Evolutionary conservation across 192 early-diverging fungal species (phyloP).

Genomic region (Diversispora epigaea): DNA sequence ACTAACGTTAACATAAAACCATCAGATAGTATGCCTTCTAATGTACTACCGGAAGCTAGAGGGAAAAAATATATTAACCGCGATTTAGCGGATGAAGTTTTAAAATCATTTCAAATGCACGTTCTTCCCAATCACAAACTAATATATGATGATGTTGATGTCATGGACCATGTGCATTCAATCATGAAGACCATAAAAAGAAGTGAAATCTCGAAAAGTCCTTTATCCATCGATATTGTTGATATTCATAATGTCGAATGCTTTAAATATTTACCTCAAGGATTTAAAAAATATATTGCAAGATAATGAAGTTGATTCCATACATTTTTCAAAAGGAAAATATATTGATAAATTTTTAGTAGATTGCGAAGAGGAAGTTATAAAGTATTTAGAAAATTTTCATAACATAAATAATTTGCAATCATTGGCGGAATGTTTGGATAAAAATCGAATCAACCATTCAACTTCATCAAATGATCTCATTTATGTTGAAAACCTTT

Average conservation of each 20-base stretch:
- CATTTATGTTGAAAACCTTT: slow-evolving; percentile 16
- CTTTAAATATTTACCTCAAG: slow-evolving; percentile 16
- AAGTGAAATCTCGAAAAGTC: slow-evolving; percentile 5
- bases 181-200: neutral
- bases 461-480: slow-evolving; percentile 14
- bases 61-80: slow-evolving; percentile 18
- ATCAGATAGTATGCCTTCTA: neutral
- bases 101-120: slow-evolving; percentile 3
- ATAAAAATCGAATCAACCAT: slow-evolving; percentile 18
- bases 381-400: slow-evolving; percentile 7
- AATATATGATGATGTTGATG: slow-evolving; percentile 12
- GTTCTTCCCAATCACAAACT: slow-evolving; percentile 1
- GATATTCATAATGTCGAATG: slow-evolving; percentile 19
- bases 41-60: neutral
- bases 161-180: neutral
- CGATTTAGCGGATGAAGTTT: slow-evolving; percentile 20
- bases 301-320: neutral
- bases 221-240: slow-evolving; percentile 3
- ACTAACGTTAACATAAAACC: no score
- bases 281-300: slow-evolving; percentile 7
- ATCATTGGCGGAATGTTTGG: slow-evolving; percentile 1
- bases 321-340: slow-evolving; percentile 10
- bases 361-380: slow-evolving; percentile 14
- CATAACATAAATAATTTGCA: slow-evolving; percentile 8
- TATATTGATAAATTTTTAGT: slow-evolving; percentile 7